Evolutionary conservation across 164 flowering plant species (phyloP).

Genomic region (Tetrastigma voinierianum): DNA sequence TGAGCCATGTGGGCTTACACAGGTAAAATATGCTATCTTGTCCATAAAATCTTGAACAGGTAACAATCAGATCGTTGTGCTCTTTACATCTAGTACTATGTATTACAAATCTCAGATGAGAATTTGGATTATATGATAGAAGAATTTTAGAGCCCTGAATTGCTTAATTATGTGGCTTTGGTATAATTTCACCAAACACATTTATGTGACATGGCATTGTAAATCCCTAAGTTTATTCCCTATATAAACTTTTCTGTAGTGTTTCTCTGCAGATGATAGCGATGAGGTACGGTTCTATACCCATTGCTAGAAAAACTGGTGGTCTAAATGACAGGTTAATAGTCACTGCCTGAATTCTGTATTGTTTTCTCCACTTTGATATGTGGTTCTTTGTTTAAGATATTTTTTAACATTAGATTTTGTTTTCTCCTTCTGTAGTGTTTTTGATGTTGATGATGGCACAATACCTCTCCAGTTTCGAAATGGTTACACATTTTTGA

Average conservation of each 20-base stretch:
- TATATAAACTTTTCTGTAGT: not conserved
- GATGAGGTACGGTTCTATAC: slow-evolving; percentile 95
- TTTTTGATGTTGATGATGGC: slow-evolving; percentile 89
- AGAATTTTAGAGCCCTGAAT: not conserved
- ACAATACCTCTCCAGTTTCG: slow-evolving; percentile 63
- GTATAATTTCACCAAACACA: not conserved
- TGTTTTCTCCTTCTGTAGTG: slow-evolving; percentile 40
- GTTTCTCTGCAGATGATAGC: slow-evolving; percentile 79
- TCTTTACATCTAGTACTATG: no score
- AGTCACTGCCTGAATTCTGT: not conserved
- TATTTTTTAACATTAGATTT: not conserved
- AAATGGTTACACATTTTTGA: slow-evolving; percentile 80
- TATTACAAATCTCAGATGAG: no score
- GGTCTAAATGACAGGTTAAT: slow-evolving; percentile 89
- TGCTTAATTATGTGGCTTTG: not conserved
- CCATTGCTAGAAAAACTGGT: slow-evolving; percentile 87
- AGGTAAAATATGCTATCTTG: slow-evolving; percentile 42
- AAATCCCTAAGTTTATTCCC: not conserved
- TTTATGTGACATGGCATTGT: not conserved
- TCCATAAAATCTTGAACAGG: not conserved
- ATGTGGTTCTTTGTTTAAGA: not conserved
- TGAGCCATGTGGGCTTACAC: slow-evolving; percentile 99
- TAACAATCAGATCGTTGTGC: no score
- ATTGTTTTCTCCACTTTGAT: not conserved
- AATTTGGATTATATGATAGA: not conserved